Base-by-base conservation (phyloP, 352 stramenopile genomes). In the Elongisporangium prolatum region DNA sequence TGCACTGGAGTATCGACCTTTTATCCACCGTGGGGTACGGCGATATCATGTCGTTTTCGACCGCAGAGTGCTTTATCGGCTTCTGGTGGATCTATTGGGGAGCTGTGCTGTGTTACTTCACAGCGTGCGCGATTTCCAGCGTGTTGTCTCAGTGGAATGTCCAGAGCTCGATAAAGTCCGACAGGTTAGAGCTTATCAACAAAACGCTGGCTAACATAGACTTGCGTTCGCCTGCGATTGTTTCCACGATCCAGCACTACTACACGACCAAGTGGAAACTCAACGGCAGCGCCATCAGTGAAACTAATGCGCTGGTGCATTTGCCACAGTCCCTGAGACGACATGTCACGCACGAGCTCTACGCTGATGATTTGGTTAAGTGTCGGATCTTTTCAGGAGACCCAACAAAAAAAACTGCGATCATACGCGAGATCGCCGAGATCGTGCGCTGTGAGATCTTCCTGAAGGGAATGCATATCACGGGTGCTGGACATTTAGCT, bases 261-360 rank as follows among this genome's bases (percentile, higher is more conserved):
- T 82, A 79, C 57, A 57, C 67, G 25, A 75, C 68, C n/a, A 82
- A 77, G 52, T 82, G 73, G 73, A 71, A 72, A 22, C 53, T 77
- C 21, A 82, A 77, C n/a, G 70, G 73, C 20, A 79, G 70, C 28
- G 64, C 65, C 1, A 57, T 73, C 21, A 50, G 64, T 7, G 68
- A 82, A 20, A 57, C 66, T 57, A 71, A 79, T 16, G 57, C 79
- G 4, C 47, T 75, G 17, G 13, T 3, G 0, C 71, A 82, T 28
- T 52, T 82, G 4, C 73, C 73, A 0, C 57, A 64, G 2, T 75
- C 72, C 0, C 60, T 77, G 20, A 66, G 59, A 0, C 60, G 52
- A 0, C 24, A 57, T 18, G 55, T 77, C 9, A 44, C 47, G 8
- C 24, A 47, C 3, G 21, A 54, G n/a, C 62, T 80, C 7, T 67